These are phyloP conservation scores for Raffaelea albimanens DNA, from an alignment of 2,329 filamentous ascomycete genomes.

Conservation along the genomic window DNA sequence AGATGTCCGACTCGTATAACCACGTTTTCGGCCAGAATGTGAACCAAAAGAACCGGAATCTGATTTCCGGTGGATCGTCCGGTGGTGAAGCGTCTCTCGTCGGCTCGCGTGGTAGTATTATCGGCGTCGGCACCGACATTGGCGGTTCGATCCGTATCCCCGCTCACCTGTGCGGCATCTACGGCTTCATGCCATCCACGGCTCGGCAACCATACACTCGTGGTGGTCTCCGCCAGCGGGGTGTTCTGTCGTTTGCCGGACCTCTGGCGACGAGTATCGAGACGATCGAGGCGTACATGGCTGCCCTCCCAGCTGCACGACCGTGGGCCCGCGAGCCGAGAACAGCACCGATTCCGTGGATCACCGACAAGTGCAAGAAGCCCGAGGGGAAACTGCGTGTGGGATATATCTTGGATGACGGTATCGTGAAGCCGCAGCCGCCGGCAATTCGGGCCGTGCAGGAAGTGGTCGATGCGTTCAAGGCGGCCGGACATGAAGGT, in stretches of 20 bases:
- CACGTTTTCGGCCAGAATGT: slow-evolving; percentile 52
- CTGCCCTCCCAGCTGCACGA: neutral
- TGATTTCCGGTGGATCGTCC: slow-evolving; percentile 54
- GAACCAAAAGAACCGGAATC: slow-evolving; percentile 48
- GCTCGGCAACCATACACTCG: neutral
- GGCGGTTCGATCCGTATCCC: slow-evolving; percentile 42
- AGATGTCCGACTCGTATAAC: slow-evolving; percentile 53
- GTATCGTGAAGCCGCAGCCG: neutral
- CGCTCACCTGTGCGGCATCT: slow-evolving; percentile 47
- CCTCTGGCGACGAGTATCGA: neutral
- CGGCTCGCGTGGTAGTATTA: slow-evolving; percentile 42
- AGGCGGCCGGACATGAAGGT: neutral
- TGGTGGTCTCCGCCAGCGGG: neutral
- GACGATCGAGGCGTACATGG: neutral
- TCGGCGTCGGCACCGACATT: slow-evolving; percentile 57
- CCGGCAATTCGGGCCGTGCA: neutral
- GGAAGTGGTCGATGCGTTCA: neutral
- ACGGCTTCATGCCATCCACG: slow-evolving; percentile 12
- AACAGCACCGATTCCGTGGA: neutral
- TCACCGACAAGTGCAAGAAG: neutral
- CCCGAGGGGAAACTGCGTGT: neutral
- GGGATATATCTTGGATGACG: neutral
- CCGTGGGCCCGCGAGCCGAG: neutral
- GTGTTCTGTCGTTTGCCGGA: neutral
- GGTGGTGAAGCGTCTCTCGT: slow-evolving; percentile 59